Evolutionary conservation across 441 rosid species (phyloP), one percentile per base, ranked within the genome.

Genomic region (Flueggea neowawraea): DNA sequence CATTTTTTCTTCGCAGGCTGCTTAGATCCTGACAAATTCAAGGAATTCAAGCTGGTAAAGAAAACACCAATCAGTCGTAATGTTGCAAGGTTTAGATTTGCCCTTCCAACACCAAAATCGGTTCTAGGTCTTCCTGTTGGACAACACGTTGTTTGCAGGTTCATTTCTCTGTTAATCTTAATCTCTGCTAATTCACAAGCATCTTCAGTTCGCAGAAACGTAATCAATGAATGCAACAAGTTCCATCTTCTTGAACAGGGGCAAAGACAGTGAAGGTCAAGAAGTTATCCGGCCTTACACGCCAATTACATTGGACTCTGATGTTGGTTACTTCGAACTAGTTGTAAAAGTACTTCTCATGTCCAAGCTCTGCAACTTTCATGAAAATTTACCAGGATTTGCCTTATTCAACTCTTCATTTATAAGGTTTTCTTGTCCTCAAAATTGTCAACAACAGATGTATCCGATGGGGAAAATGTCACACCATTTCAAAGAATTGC

Each of bases 381-480:
- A 22, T 22, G 28, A 22, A 22, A 22, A 22, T 22, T 22, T 22
- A 22, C 28, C 28, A 22, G 28, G 28, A 22, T 22, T 22, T 22
- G 1, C 28, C 28, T 22, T 22, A 2, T 22, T 22, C 28, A 22
- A 22, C 1, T 22, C 28, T 22, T 22, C 28, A 22, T 22, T 22
- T 22, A 22, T 22, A 22, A 22, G 28, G 28, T 22, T 22, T 22
- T 22, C 28, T 22, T 22, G 28, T 22, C 28, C 28, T 22, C 28
- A 22, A 22, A 22, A 22, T 22, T 22, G 28, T 22, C 28, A 22
- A 22, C 28, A 61, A 0, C 61, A 88, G 97, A 91, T 91, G 97
- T 91, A 91, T 67, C 90, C 96, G 15, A 86, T 83, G 77, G 97
- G 96, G 79, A 83, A 87, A 75, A 91, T 91, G 96, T 91, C 97